Evolutionary conservation across 108 stramenopile species (phyloP).

Genomic region (Skeletonema tropicum): DNA sequence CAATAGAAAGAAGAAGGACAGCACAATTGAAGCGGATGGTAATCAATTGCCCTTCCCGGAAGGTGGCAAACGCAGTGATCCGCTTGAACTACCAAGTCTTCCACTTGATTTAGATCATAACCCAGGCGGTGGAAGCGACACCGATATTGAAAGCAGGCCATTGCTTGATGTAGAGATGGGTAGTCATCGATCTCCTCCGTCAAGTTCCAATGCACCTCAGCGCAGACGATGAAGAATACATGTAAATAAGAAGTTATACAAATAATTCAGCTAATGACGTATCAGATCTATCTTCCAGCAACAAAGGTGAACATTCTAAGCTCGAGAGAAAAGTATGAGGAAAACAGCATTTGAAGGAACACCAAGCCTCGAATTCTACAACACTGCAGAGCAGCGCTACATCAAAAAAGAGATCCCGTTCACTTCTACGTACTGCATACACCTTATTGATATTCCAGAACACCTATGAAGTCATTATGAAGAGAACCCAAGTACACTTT

Average conservation of each 20-base stretch:
- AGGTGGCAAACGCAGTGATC: neutral
- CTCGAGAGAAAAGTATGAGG: too few relatives aligned
- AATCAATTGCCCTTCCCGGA: neutral
- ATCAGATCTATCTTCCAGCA: too few relatives aligned
- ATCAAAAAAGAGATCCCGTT: too few relatives aligned
- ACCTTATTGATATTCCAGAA: constrained; percentile 35
- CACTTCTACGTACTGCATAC: too few relatives aligned
- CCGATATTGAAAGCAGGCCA: neutral
- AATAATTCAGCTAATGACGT: neutral
- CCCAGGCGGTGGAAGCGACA: neutral
- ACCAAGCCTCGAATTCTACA: too few relatives aligned
- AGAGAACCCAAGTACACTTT: constrained; percentile 78
- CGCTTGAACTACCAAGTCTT: neutral
- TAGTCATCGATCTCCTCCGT: neutral
- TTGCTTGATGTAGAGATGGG: constrained; percentile 4
- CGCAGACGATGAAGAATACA: neutral
- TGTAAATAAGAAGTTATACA: neutral
- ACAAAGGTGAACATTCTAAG: too few relatives aligned
- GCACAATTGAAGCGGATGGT: neutral
- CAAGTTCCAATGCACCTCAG: neutral
- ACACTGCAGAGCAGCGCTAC: too few relatives aligned
- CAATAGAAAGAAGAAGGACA: constrained; percentile 17
- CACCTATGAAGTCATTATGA: constrained; percentile 66
- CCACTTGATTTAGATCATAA: neutral
- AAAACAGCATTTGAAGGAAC: too few relatives aligned